Percentiles rank a stretch among this genome's conserved stretches.
Conservation (phyloP, 1,284 basidiomycete species). For the Takashimella tepidaria region DNA sequence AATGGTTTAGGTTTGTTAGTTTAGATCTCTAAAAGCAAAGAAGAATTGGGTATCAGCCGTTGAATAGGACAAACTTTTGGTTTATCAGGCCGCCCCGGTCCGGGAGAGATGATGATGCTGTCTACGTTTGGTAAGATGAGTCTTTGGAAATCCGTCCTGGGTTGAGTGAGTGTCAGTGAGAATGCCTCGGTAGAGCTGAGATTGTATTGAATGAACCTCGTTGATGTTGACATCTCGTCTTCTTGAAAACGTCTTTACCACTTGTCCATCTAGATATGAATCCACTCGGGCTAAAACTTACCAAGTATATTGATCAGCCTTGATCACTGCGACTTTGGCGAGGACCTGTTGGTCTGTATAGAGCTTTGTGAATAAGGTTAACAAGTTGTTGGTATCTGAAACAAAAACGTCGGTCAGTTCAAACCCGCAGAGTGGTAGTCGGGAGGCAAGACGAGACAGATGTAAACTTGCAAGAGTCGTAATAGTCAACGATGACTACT, state of each 20-base stretch:
- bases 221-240: too few species aligned
- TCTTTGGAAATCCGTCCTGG: constrained; percentile 38
- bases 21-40: too few species aligned
- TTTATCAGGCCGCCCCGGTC: constrained; percentile 46
- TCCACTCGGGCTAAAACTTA: constrained; percentile 22
- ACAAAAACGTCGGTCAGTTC: background rate
- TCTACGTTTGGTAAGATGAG: constrained; percentile 43
- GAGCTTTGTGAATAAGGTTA: constrained; percentile 45
- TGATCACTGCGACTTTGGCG: constrained; percentile 46
- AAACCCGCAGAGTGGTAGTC: background rate
- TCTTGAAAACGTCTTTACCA: too few species aligned
- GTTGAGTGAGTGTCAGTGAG: background rate
- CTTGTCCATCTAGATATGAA: too few species aligned
- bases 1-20: constrained; percentile 1
- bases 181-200: background rate
- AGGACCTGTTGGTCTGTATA: constrained; percentile 43
- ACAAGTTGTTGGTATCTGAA: constrained; percentile 48
- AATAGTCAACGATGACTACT: constrained; percentile 48
- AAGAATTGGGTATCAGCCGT: background rate
- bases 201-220: too few species aligned
- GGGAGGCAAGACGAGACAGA: background rate
- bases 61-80: constrained; percentile 35
- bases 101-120: constrained; percentile 48
- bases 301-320: constrained; percentile 47
- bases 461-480: constrained; percentile 43